phyloP scores from a whole-genome alignment of 129 eudicot species.

The Chrysanthemum makinoi region DNA sequence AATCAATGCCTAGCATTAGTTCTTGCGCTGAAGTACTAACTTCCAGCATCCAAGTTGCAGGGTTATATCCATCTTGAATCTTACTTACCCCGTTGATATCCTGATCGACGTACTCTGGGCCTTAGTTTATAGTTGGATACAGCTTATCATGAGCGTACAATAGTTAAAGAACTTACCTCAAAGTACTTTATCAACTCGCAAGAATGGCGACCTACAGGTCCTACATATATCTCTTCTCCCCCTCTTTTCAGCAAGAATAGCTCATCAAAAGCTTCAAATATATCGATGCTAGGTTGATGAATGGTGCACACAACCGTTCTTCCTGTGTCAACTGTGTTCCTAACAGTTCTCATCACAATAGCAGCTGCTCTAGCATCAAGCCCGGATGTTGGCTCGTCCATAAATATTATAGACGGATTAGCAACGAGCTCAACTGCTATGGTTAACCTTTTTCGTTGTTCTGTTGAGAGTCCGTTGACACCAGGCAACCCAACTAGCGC shows the following conservation, averaged over 20 bases:
- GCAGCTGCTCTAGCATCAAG: slow-evolving; percentile 20
- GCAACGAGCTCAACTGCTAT: slow-evolving; percentile 18
- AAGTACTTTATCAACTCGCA: slow-evolving; percentile 14
- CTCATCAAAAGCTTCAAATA: slow-evolving; percentile 20
- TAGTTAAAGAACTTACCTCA: neutral
- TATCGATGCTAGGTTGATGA: slow-evolving; percentile 18
- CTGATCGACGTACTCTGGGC: neutral
- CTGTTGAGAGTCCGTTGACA: slow-evolving; percentile 10
- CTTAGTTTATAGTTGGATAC: neutral
- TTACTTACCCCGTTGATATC: slow-evolving; percentile 37
- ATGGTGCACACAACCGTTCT: slow-evolving; percentile 20
- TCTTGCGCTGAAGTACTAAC: slow-evolving; percentile 51
- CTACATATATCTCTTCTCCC: slow-evolving; percentile 11
- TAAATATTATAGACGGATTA: slow-evolving; percentile 18
- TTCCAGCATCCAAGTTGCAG: slow-evolving; percentile 79
- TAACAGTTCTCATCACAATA: slow-evolving; percentile 16
- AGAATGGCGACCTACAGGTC: slow-evolving; percentile 7
- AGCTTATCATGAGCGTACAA: neutral
- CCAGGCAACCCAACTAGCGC: slow-evolving; percentile 18
- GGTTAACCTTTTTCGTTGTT: slow-evolving; percentile 14
- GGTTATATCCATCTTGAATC: slow-evolving; percentile 63
- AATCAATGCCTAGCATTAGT: slow-evolving; percentile 43
- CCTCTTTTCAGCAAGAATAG: slow-evolving; percentile 18
- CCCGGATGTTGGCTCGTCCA: slow-evolving; percentile 15
- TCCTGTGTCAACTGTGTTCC: slow-evolving; percentile 22